Conservation (phyloP, 1,284 basidiomycete genomes). For the Pascua sp. region DNA sequence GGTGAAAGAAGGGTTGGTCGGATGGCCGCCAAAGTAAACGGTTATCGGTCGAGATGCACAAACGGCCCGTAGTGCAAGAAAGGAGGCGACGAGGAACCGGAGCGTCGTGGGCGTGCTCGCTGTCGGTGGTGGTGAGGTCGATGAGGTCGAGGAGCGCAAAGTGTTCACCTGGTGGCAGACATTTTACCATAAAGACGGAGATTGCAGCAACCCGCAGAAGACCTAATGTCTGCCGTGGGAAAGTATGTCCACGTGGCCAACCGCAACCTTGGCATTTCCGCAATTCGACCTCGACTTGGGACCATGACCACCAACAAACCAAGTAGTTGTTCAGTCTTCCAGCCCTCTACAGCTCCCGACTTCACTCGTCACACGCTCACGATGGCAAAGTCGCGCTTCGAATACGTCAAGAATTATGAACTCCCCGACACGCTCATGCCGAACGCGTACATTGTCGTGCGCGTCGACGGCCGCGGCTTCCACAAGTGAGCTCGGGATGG, state of each 20-base stretch:
- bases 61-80: too few relatives aligned
- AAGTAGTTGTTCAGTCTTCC: too few relatives aligned
- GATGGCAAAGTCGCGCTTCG: slow-evolving; percentile 90
- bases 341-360: neutral
- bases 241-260: too few relatives aligned
- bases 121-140: neutral
- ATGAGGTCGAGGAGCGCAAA: neutral
- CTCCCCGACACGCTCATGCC: slow-evolving; percentile 81
- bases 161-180: too few relatives aligned
- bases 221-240: too few relatives aligned
- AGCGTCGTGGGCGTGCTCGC: neutral
- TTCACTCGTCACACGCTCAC: neutral
- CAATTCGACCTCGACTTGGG: too few relatives aligned
- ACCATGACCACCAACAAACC: too few relatives aligned
- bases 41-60: too few relatives aligned
- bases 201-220: neutral
- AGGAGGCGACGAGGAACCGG: too few relatives aligned
- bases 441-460: slow-evolving; percentile 76
- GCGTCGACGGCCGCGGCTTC: slow-evolving; percentile 91
- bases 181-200: too few relatives aligned
- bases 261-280: too few relatives aligned
- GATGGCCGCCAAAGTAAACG: too few relatives aligned
- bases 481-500: slow-evolving; percentile 63
- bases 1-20: neutral
- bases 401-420: slow-evolving; percentile 88